phyloP scores from a whole-genome alignment of 495 filamentous ascomycete genomes.

The Diplogelasinospora grovesii region DNA sequence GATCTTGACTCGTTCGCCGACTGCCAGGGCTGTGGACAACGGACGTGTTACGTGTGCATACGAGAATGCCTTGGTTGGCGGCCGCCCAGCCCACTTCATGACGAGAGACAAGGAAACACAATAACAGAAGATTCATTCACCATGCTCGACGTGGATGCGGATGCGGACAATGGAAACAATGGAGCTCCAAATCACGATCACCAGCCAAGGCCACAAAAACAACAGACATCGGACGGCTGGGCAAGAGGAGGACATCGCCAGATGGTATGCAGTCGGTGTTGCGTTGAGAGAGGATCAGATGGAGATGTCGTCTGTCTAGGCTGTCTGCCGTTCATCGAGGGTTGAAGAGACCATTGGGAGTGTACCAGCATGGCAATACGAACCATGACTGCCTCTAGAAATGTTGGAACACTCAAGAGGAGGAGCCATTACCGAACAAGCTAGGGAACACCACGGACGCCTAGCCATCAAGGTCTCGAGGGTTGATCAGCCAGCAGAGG shows the following conservation, averaged over 20 bases:
- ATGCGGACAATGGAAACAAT: background rate
- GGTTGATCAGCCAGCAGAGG: too few species aligned
- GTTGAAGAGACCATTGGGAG: conserved; percentile 17
- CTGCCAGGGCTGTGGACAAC: conserved; percentile 40
- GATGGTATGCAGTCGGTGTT: conserved; percentile 41
- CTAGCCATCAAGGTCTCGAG: too few species aligned
- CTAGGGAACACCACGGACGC: background rate
- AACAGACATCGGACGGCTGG: conserved; percentile 17
- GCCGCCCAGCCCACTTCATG: background rate
- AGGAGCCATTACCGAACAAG: background rate
- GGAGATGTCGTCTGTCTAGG: conserved; percentile 43
- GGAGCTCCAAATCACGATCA: background rate
- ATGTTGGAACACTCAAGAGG: background rate
- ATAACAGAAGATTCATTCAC: conserved; percentile 24
- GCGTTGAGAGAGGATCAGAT: conserved; percentile 37
- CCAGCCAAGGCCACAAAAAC: background rate
- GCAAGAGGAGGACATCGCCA: conserved; percentile 29
- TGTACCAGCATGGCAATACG: too few species aligned
- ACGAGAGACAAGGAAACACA: background rate
- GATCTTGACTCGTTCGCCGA: conserved; percentile 43
- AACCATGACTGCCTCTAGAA: background rate
- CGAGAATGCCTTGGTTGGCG: conserved; percentile 39
- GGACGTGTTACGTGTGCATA: conserved; percentile 43
- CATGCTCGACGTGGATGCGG: conserved; percentile 33
- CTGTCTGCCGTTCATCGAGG: conserved; percentile 36